These are phyloP conservation scores for Tylopilus intermedius DNA, from an alignment of 768 basidiomycete genomes.

Conservation along the genomic window DNA sequence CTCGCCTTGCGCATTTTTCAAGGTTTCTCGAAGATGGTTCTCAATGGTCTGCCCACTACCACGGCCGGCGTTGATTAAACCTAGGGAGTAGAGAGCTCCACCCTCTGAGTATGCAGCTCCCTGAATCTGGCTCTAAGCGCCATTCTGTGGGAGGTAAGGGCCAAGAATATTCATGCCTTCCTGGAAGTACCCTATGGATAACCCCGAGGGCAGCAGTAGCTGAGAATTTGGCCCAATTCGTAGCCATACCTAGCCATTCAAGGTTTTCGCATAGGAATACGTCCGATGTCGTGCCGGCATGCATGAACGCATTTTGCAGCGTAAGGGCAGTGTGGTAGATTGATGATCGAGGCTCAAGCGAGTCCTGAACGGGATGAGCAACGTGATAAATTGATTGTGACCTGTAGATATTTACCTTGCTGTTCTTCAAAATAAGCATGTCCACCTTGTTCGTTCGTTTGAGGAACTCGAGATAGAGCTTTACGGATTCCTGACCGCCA, in stretches of 20 bases:
- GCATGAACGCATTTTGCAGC: constrained; percentile 95
- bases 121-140: constrained; percentile 68
- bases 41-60: constrained; percentile 66
- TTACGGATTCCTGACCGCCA: constrained; percentile 86
- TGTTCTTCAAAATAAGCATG: constrained; percentile 84
- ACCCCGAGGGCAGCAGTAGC: constrained; percentile 96
- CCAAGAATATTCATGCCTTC: constrained; percentile 89
- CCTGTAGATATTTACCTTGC: constrained; percentile 54
- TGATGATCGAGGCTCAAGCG: constrained; percentile 88
- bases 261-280: constrained; percentile 90
- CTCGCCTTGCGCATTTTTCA: constrained; percentile 73
- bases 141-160: constrained; percentile 84
- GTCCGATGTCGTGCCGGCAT: constrained; percentile 96
- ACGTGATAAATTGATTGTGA: not conserved
- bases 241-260: constrained; percentile 92
- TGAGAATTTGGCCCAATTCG: constrained; percentile 98
- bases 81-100: constrained; percentile 91
- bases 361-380: constrained; percentile 51
- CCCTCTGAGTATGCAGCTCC: constrained; percentile 91
- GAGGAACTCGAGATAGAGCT: constrained; percentile 92
- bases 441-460: constrained; percentile 93
- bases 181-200: constrained; percentile 94
- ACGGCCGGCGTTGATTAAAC: constrained; percentile 89
- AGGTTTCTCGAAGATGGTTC: constrained; percentile 71
- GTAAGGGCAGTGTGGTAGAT: constrained; percentile 97